phyloP scores from a whole-genome alignment of 1,284 basidiomycete genomes.

The Rhodotorula mucilaginosa region DNA sequence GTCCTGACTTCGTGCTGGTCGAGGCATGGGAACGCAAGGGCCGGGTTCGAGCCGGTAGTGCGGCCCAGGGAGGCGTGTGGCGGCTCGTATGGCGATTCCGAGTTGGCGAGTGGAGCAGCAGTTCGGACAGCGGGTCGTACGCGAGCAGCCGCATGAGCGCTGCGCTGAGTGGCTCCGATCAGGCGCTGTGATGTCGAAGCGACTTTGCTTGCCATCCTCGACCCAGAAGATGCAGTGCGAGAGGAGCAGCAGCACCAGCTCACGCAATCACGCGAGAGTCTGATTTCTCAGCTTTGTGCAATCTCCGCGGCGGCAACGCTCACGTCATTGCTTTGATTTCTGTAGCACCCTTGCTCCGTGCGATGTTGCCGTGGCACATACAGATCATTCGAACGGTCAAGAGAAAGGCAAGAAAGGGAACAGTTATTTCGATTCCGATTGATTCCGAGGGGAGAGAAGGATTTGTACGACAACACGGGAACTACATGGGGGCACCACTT shows the following conservation, averaged over 20 bases:
- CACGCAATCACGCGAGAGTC: background rate
- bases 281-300: background rate
- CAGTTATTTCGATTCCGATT: no score
- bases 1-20: slow-evolving; percentile 43
- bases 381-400: no score
- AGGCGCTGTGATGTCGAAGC: background rate
- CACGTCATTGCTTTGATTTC: no score
- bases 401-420: no score
- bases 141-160: background rate
- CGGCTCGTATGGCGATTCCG: background rate
- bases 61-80: background rate
- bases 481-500: background rate
- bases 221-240: background rate
- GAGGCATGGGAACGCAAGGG: slow-evolving; percentile 46
- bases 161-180: background rate
- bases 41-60: slow-evolving; percentile 39
- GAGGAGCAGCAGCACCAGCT: background rate
- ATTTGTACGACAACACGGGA: no score
- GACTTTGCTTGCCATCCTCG: background rate
- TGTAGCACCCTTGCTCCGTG: no score
- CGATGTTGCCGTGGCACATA: no score
- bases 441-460: background rate
- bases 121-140: background rate
- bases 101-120: slow-evolving; percentile 1
- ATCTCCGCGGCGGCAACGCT: background rate